phyloP scores from a whole-genome alignment of 345 rosid species.

The Schrenkiella parvula region DNA sequence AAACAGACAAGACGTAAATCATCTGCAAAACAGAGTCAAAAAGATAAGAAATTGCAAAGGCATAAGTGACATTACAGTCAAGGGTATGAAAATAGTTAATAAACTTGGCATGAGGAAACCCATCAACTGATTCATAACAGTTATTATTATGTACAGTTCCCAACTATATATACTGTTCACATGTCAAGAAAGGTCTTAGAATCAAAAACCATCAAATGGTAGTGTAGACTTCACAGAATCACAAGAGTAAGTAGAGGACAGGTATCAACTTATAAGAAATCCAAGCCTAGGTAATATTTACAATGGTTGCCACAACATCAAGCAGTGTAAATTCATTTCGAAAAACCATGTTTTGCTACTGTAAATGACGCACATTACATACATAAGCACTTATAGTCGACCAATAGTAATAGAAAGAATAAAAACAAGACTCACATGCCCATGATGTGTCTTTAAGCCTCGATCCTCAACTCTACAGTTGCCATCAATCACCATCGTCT shows the following conservation, averaged over 20 bases:
- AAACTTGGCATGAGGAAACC: constrained; percentile 2
- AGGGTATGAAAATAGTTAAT: background rate
- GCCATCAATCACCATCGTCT: constrained; percentile 89
- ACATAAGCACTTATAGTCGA: background rate
- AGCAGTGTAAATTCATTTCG: background rate
- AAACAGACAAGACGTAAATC: constrained; percentile 88
- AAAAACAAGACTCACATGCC: constrained; percentile 62
- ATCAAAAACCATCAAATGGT: background rate
- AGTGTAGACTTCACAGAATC: background rate
- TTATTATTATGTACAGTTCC: background rate
- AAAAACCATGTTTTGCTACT: background rate
- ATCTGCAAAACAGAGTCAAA: constrained; percentile 53
- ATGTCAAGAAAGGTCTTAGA: background rate
- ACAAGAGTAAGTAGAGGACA: background rate
- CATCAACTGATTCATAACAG: background rate
- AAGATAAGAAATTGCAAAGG: background rate
- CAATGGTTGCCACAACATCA: background rate
- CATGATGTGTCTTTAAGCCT: constrained; percentile 97
- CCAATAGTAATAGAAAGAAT: background rate
- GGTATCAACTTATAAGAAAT: background rate
- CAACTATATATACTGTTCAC: background rate
- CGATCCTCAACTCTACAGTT: constrained; percentile 99
- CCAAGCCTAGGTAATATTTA: background rate
- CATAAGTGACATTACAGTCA: background rate
- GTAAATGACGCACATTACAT: constrained; percentile 1